A percentile compares a stretch with the other conserved stretches of the same genome.
phyloP scores from a whole-genome alignment of 2,329 filamentous ascomycete genomes.

The Hypoxylon sp. region DNA sequence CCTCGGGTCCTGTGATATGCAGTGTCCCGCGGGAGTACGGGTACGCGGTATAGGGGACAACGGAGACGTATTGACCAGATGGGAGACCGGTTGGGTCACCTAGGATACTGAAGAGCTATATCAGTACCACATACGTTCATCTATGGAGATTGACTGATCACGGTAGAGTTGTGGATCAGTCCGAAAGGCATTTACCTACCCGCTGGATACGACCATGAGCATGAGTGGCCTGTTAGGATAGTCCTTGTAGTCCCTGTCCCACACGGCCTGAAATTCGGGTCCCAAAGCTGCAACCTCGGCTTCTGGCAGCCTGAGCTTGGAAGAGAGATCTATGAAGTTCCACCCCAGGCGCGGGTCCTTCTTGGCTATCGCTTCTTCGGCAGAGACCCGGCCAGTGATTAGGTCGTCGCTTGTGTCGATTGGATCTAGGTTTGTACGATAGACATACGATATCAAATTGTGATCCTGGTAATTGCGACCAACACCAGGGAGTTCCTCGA shows the following conservation, averaged over 20 bases:
- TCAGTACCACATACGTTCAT: not conserved
- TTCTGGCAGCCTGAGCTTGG: conserved; percentile 64
- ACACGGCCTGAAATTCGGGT: conserved; percentile 61
- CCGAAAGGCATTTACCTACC: conserved; percentile 47
- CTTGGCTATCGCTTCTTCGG: conserved; percentile 42
- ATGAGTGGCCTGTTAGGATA: conserved; percentile 58
- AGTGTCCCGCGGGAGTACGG: conserved; percentile 70
- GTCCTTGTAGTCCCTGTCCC: conserved; percentile 63
- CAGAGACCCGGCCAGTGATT: conserved; percentile 42
- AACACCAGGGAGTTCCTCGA: conserved; percentile 65
- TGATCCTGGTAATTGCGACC: conserved; percentile 66
- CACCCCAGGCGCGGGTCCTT: conserved; percentile 60
- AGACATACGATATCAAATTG: conserved; percentile 63
- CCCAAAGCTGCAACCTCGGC: conserved; percentile 63
- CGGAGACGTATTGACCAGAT: conserved; percentile 61
- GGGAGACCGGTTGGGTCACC: conserved; percentile 35
- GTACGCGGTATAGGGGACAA: conserved; percentile 67
- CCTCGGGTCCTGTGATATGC: conserved; percentile 64
- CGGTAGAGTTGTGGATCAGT: conserved; percentile 29
- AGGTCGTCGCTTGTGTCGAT: conserved; percentile 59
- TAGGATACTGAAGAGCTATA: conserved; percentile 27
- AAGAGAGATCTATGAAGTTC: conserved; percentile 64
- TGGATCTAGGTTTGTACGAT: conserved; percentile 60
- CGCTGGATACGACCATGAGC: conserved; percentile 56
- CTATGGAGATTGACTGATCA: not conserved